Conservation (phyloP, 2,329 filamentous ascomycete genomes). For the Mycosphaerella sp. region DNA sequence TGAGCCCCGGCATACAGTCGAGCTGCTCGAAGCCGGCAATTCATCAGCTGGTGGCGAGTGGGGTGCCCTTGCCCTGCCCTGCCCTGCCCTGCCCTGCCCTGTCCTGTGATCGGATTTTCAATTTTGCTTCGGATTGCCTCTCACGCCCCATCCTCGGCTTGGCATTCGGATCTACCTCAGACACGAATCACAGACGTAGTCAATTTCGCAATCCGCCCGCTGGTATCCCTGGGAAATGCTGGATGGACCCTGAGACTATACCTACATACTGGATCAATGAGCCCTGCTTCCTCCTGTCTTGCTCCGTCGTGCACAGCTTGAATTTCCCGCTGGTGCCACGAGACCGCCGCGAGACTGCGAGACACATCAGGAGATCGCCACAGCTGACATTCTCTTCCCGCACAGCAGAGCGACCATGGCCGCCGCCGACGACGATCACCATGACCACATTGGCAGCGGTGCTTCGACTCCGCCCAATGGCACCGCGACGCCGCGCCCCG, state of each 20-base stretch:
- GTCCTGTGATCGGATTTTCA: background rate
- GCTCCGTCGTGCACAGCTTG: slow-evolving; percentile 14
- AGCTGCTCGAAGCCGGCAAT: background rate
- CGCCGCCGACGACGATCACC: slow-evolving; percentile 54
- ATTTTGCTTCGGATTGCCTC: background rate
- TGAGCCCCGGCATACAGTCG: too few species aligned
- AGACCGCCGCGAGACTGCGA: slow-evolving; percentile 12
- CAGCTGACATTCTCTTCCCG: slow-evolving; percentile 23
- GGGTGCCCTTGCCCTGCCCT: slow-evolving; percentile 2
- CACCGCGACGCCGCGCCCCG: slow-evolving; percentile 86
- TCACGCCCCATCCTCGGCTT: slow-evolving; percentile 8
- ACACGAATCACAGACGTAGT: background rate
- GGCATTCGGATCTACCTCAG: slow-evolving; percentile 2
- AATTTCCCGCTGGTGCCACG: slow-evolving; percentile 14
- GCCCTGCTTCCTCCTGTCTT: slow-evolving; percentile 7
- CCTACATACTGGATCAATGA: slow-evolving; percentile 7
- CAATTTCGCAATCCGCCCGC: background rate
- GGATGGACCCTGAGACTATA: background rate
- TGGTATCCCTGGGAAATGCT: background rate
- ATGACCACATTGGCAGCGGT: slow-evolving; percentile 69
- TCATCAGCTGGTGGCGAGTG: background rate
- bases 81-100: background rate
- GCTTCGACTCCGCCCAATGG: slow-evolving; percentile 77
- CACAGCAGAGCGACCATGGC: slow-evolving; percentile 33
- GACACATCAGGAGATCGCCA: slow-evolving; percentile 21